Base-by-base conservation (phyloP, 352 stramenopile species). In the Bremia lactucae region DNA sequence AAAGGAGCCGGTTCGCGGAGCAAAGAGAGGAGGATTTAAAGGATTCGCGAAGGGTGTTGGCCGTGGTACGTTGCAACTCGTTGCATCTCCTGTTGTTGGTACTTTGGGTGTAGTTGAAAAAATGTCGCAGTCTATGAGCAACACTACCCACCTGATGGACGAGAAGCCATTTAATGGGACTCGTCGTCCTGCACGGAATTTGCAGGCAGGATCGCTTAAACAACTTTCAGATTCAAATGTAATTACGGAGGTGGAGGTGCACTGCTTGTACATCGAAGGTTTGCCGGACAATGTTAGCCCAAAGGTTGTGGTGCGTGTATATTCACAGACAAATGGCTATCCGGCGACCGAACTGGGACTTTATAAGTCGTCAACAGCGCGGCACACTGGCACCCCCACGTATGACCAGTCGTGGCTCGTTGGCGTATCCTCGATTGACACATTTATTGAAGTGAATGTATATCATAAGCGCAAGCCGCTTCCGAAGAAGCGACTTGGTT, bases 361-460 rank as follows among this genome's bases (percentile, higher is more conserved):
- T 36, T 90, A 74, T 60, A 92, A 92, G 56, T 76, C 66, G 15
- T 71, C 72, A 10, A 90, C 77, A 14, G 53, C 70, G 28, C 67
- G 60, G 33, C 64, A 72, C 58, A 85, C 73, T 22, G 56, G 55
- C 14, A 71, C 62, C 19, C 77, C 80, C 6, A 82, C 74, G 49
- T 89, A 84, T 48, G 63, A 93, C 48, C 75, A 93, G 58, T 93
- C 80, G 39, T 89, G 80, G 73, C 60, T 93, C 19, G 59, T 93
- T 16, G 50, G 69, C 31, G 71, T 93, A 34, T 59, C 62, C 21
- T 87, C 72, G 24, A 34, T 74, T 19, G 72, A 90, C 39, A 90
- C 79, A 48, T 72, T 76, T 18, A 64, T 93, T n/a, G 75, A 90
- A 26, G 50, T 93, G 4, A 69, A 76, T 38, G 71, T 93, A 6